phyloP scores from a whole-genome alignment of 148 eudicot genomes.

The Pouteria glomerata region DNA sequence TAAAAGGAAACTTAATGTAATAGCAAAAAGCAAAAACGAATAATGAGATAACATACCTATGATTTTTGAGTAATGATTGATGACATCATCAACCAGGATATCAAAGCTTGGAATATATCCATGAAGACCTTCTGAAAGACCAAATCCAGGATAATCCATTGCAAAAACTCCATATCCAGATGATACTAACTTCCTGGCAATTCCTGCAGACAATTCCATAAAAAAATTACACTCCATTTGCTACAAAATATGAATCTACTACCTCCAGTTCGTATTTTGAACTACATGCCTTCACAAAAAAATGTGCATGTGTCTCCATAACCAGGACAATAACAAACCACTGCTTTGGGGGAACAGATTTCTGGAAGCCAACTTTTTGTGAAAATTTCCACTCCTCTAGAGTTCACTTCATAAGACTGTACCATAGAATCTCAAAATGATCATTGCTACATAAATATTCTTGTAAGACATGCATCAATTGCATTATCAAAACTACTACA shows the following conservation, averaged over 20 bases:
- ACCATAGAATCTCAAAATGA: conserved; percentile 18
- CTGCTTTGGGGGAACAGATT: conserved; percentile 58
- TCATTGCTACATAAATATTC: not conserved
- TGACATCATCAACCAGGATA: conserved; percentile 65
- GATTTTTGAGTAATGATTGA: conserved; percentile 71
- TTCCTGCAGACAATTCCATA: conserved; percentile 49
- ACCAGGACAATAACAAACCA: conserved; percentile 81
- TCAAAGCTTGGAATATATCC: conserved; percentile 81
- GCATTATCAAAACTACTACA: too few species aligned
- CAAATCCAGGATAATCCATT: conserved; percentile 98
- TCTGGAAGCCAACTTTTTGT: conserved; percentile 83
- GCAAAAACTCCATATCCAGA: conserved; percentile 87
- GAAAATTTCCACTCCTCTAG: conserved; percentile 74
- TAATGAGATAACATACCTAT: conserved; percentile 49
- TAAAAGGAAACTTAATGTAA: not conserved
- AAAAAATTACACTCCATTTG: conserved; percentile 16
- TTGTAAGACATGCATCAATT: not conserved
- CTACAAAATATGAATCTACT: conserved; percentile 6
- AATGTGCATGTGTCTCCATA: conserved; percentile 98
- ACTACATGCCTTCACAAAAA: conserved; percentile 78
- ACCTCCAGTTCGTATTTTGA: conserved; percentile 7
- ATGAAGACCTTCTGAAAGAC: conserved; percentile 98
- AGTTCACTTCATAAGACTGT: conserved; percentile 75
- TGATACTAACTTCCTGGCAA: conserved; percentile 79
- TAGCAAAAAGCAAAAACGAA: not conserved